Percentiles rank a stretch among this genome's conserved stretches.
These are phyloP conservation scores for Claviceps sp. DNA, from an alignment of 2,329 filamentous ascomycete genomes.

Conservation along the genomic window DNA sequence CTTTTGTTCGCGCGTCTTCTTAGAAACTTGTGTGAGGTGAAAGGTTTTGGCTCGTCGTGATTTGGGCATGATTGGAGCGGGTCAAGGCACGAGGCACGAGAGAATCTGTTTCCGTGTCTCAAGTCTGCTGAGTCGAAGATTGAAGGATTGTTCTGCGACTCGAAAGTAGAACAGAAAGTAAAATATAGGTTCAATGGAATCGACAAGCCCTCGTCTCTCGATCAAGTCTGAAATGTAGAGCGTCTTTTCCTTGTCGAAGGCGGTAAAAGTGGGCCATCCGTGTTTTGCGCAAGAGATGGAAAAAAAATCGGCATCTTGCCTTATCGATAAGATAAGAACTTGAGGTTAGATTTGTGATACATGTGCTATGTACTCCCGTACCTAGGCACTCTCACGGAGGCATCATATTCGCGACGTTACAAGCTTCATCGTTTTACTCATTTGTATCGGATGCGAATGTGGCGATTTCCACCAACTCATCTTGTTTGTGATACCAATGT, in stretches of 20 bases:
- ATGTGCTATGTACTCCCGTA: too few species aligned
- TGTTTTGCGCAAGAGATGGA: background rate
- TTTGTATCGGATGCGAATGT: too few species aligned
- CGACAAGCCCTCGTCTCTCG: background rate
- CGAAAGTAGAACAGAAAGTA: background rate
- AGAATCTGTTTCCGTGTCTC: background rate
- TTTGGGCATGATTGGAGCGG: constrained; percentile 62
- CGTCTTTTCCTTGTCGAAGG: background rate
- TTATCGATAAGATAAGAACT: constrained; percentile 4
- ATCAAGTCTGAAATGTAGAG: background rate
- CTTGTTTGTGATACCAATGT: too few species aligned
- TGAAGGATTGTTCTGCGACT: background rate
- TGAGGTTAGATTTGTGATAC: too few species aligned
- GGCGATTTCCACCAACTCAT: too few species aligned
- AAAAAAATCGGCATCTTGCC: constrained; percentile 2
- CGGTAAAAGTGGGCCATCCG: background rate
- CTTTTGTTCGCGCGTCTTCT: constrained; percentile 88
- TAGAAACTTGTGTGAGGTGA: constrained; percentile 79
- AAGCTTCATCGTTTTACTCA: too few species aligned
- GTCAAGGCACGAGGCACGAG: constrained; percentile 10
- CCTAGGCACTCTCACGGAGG: too few species aligned
- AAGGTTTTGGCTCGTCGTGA: constrained; percentile 86
- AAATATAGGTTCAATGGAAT: background rate
- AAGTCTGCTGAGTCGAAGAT: background rate
- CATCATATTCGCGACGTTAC: too few species aligned